A percentile compares a stretch with the other conserved stretches of the same genome.
Evolutionary conservation across 2,329 filamentous ascomycete genomes (phyloP).

Genomic region (Microcyclosporella mali): DNA sequence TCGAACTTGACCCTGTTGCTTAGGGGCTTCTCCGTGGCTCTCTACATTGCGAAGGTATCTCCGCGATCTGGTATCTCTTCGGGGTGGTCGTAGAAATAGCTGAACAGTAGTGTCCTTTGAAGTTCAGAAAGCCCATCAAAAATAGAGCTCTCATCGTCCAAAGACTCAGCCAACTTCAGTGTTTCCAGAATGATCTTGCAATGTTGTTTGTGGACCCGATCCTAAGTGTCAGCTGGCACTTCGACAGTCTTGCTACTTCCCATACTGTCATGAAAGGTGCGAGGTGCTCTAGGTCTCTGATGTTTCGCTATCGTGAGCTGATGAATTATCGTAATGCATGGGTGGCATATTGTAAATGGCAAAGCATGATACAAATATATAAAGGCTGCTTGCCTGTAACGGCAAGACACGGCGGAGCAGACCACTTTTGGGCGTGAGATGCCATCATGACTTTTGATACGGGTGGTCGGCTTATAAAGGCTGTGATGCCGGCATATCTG

Average conservation of each 20-base stretch:
- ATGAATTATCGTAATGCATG: too few species aligned
- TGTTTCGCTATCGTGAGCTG: too few species aligned
- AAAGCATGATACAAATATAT: too few species aligned
- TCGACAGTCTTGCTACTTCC: background rate
- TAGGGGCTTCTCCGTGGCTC: slow-evolving; percentile 1
- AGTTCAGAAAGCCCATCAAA: slow-evolving; percentile 1
- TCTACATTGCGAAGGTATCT: background rate
- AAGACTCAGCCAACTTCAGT: too few species aligned
- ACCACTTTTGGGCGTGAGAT: too few species aligned
- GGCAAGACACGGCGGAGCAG: too few species aligned
- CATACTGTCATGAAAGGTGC: background rate
- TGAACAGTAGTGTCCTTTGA: background rate
- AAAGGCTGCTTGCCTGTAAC: too few species aligned
- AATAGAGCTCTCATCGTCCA: slow-evolving; percentile 1
- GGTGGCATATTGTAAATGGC: too few species aligned
- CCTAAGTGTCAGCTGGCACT: background rate
- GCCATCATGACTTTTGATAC: too few species aligned
- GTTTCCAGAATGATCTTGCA: background rate
- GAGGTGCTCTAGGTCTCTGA: too few species aligned
- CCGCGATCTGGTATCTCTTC: slow-evolving; percentile 1
- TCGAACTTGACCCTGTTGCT: slow-evolving; percentile 5
- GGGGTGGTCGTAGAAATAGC: slow-evolving; percentile 5
- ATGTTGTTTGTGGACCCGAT: background rate
- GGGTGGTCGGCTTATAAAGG: too few species aligned
- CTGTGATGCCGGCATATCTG: too few species aligned